phyloP scores from a whole-genome alignment of 768 basidiomycete genomes.

The Amanita pseudoporphyria region DNA sequence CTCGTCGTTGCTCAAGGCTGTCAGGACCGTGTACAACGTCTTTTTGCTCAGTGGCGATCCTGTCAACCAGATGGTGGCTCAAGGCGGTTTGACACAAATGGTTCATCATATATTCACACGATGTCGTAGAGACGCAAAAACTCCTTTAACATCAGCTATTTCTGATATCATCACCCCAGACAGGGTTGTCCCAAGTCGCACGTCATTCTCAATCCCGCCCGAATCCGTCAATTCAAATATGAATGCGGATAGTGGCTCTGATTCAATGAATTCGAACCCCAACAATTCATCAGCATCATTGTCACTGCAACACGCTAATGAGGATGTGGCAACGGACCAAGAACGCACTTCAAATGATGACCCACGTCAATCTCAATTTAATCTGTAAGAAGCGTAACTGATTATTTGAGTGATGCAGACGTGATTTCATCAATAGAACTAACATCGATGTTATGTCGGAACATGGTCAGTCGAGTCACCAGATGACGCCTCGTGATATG shows the following conservation, averaged over 20 bases:
- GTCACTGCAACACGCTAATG: not conserved
- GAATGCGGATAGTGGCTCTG: not conserved
- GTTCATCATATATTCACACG: conserved; percentile 93
- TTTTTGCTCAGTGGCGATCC: conserved; percentile 86
- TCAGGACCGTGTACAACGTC: conserved; percentile 97
- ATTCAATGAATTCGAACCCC: not conserved
- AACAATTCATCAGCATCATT: conserved; percentile 7
- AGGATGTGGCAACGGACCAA: not conserved
- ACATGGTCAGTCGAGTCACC: conserved; percentile 25
- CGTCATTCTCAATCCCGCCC: conserved; percentile 8
- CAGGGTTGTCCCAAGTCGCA: conserved; percentile 1
- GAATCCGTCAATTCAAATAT: not conserved
- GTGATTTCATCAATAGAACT: conserved; percentile 23
- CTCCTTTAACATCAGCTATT: conserved; percentile 10
- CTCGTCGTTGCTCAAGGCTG: conserved; percentile 89
- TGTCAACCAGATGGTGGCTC: conserved; percentile 96
- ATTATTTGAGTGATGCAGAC: conserved; percentile 18
- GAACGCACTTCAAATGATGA: not conserved
- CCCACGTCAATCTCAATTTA: conserved; percentile 3
- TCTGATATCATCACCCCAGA: not conserved
- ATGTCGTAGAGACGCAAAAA: conserved; percentile 31
- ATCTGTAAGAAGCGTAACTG: not conserved
- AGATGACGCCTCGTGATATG: conserved; percentile 71
- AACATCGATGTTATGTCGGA: conserved; percentile 26
- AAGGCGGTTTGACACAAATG: conserved; percentile 97